Evolutionary conservation across 169 alveolate genomes (phyloP).

Genomic region (Babesia bigemina): DNA sequence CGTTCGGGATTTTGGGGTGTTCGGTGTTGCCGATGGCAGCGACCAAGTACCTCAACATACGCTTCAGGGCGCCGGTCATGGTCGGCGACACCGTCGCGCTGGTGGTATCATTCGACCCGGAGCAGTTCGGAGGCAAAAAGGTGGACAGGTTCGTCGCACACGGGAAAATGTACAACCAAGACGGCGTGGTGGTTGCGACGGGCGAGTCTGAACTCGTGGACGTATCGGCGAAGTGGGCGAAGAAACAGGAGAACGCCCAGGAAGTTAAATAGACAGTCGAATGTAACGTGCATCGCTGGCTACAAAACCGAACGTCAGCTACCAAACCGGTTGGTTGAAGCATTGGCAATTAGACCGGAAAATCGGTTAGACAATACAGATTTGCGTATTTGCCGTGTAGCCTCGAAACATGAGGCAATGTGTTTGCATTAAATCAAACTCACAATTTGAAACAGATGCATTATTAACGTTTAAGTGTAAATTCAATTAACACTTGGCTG

Average conservation of each 20-base stretch:
- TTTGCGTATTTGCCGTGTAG: too few species aligned
- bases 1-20: conserved; percentile 64
- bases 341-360: too few species aligned
- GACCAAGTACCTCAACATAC: conserved; percentile 64
- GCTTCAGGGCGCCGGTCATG: conserved; percentile 56
- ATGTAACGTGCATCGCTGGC: too few species aligned
- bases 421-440: too few species aligned
- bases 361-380: too few species aligned
- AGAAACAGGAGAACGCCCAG: not conserved
- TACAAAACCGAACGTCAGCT: too few species aligned
- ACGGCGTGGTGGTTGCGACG: conserved; percentile 61
- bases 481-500: too few species aligned
- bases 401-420: too few species aligned
- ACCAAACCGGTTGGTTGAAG: too few species aligned
- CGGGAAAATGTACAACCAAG: conserved; percentile 45
- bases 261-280: not conserved
- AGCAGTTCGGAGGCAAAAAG: not conserved
- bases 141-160: conserved; percentile 50
- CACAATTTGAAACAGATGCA: too few species aligned
- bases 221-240: conserved; percentile 57
- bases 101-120: conserved; percentile 54
- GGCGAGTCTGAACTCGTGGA: conserved; percentile 69
- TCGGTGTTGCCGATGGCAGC: conserved; percentile 53
- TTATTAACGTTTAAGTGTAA: too few species aligned
- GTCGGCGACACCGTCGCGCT: conserved; percentile 62